phyloP scores from a whole-genome alignment of 257 asterid species.

The Scutellaria baicalensis region DNA sequence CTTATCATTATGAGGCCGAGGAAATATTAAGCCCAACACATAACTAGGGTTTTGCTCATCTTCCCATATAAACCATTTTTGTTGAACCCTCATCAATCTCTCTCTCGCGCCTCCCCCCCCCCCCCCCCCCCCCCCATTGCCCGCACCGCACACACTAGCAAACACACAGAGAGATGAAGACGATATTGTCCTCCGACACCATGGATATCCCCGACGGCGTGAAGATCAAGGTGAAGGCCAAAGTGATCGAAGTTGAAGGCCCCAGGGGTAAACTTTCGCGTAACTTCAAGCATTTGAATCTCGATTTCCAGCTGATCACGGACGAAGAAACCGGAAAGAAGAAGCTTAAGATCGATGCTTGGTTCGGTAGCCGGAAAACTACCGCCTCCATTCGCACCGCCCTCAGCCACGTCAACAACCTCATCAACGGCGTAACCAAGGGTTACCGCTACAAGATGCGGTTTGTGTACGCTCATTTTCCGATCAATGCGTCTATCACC shows the following conservation, averaged over 20 bases:
- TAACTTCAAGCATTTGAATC: conserved; percentile 66
- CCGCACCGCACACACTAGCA: background rate
- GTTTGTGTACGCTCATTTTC: conserved; percentile 82
- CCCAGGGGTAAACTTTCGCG: conserved; percentile 71
- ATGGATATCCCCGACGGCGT: conserved; percentile 83
- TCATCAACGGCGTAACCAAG: conserved; percentile 68
- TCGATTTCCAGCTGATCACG: conserved; percentile 67
- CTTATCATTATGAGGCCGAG: too few relatives aligned
- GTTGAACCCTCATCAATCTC: background rate
- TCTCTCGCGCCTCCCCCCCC: too few relatives aligned
- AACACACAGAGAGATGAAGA: conserved; percentile 41
- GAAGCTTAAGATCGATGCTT: conserved; percentile 79
- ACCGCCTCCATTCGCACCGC: conserved; percentile 83
- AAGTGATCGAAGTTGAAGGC: conserved; percentile 67
- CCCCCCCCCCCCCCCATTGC: background rate
- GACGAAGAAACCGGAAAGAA: conserved; percentile 56
- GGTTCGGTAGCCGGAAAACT: conserved; percentile 78
- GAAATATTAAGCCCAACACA: background rate
- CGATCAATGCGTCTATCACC: conserved; percentile 65
- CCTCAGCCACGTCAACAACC: conserved; percentile 67
- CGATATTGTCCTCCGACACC: conserved; percentile 54
- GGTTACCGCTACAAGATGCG: conserved; percentile 91
- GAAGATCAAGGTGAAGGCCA: conserved; percentile 65
- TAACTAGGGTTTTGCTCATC: background rate
- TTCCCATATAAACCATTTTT: background rate